Conservation (phyloP, 805 yeast genomes). For the Torulaspora delbrueckii region DNA sequence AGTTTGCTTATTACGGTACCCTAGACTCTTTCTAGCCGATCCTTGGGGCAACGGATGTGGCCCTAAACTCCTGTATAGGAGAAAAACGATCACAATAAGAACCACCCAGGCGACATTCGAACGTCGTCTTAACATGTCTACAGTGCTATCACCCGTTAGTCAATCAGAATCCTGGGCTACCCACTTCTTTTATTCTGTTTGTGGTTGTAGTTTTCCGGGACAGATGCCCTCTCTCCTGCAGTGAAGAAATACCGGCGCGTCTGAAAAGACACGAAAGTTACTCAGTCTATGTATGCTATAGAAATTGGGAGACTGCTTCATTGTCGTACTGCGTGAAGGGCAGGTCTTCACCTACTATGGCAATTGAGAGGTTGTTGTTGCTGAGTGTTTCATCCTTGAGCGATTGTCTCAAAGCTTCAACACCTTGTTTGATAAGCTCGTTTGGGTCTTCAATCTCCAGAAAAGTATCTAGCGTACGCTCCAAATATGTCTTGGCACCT, state of each 20-base stretch:
- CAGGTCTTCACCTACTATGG: conserved; percentile 80
- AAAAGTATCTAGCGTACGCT: conserved; percentile 72
- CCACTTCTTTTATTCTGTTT: not conserved
- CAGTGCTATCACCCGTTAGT: no score
- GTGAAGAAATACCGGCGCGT: not conserved
- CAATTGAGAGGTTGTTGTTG: conserved; percentile 78
- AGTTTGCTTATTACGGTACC: not conserved
- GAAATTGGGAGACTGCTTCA: conserved; percentile 55
- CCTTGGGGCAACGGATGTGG: not conserved
- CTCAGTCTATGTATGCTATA: conserved; percentile 15
- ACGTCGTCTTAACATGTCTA: conserved; percentile 1
- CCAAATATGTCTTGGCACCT: conserved; percentile 94
- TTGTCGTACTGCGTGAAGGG: conserved; percentile 79
- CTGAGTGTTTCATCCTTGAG: conserved; percentile 91
- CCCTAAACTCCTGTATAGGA: not conserved
- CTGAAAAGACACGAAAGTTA: not conserved
- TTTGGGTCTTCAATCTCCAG: conserved; percentile 55
- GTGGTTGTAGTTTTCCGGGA: not conserved
- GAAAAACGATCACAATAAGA: not conserved
- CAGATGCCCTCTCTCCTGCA: not conserved
- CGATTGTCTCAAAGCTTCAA: conserved; percentile 89
- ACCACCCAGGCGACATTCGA: not conserved
- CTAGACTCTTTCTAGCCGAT: not conserved
- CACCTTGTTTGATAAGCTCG: conserved; percentile 76
- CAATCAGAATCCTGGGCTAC: not conserved